Evolutionary conservation across 2,329 filamentous ascomycete genomes (phyloP).

Genomic region (Xylaria sp.): DNA sequence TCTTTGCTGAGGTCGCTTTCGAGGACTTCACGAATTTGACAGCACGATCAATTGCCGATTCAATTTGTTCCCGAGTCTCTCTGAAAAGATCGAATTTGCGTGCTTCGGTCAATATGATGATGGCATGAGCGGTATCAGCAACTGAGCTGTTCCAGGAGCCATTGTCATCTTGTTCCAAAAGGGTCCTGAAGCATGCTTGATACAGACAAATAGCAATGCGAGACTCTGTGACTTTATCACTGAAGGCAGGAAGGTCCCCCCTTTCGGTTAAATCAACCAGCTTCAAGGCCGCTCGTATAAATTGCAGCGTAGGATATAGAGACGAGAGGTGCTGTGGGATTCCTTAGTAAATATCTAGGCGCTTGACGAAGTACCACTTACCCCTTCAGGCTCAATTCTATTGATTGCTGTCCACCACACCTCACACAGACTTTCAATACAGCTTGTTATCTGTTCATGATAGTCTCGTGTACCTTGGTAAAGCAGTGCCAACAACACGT

Average conservation of each 20-base stretch:
- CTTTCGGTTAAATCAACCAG: conserved; percentile 5
- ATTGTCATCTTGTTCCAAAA: conserved; percentile 21
- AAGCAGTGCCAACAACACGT: conserved; percentile 2
- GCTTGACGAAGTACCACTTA: background rate
- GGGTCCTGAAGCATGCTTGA: conserved; percentile 27
- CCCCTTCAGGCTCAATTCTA: background rate
- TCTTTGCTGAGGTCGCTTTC: background rate
- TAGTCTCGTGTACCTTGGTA: conserved; percentile 3
- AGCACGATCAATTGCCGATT: conserved; percentile 12
- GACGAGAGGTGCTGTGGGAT: conserved; percentile 1
- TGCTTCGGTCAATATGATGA: conserved; percentile 24
- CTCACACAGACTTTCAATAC: background rate
- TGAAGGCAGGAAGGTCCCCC: background rate
- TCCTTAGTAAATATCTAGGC: background rate
- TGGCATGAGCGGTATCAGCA: conserved; percentile 26
- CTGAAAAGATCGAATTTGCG: conserved; percentile 20
- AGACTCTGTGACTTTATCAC: conserved; percentile 4
- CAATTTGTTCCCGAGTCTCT: conserved; percentile 3
- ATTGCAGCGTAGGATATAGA: conserved; percentile 9
- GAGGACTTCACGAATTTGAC: conserved; percentile 16
- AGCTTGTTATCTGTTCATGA: background rate
- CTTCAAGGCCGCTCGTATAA: conserved; percentile 7
- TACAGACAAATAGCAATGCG: conserved; percentile 14
- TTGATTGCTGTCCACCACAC: conserved; percentile 12
- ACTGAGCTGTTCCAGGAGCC: conserved; percentile 28